phyloP scores from a whole-genome alignment of 192 early-diverging fungal species.

The Mortierella claussenii region DNA sequence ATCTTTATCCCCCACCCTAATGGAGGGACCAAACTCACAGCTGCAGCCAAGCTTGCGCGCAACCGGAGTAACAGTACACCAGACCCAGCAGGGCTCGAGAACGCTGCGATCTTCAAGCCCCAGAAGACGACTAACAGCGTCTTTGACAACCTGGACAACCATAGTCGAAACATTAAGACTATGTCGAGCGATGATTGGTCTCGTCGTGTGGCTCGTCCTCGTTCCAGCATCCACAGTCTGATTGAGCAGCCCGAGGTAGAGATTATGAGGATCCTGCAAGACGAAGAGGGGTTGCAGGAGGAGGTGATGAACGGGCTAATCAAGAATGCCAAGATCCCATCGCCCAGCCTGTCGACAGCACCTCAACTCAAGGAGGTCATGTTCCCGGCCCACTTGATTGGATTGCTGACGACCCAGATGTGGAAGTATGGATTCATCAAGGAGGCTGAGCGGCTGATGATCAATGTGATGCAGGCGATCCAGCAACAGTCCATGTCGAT shows the following conservation, averaged over 20 bases:
- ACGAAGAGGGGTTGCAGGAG: conserved; percentile 69
- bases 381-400: conserved; percentile 95
- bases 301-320: conserved; percentile 94
- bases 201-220: conserved; percentile 38
- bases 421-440: conserved; percentile 84
- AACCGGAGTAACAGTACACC: conserved; percentile 64
- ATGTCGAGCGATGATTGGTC: conserved; percentile 52
- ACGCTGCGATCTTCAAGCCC: conserved; percentile 30
- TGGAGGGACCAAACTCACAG: conserved; percentile 7
- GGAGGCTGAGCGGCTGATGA: conserved; percentile 85
- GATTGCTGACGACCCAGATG: conserved; percentile 86
- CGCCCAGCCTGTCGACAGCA: conserved; percentile 81
- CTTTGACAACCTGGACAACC: conserved; percentile 50
- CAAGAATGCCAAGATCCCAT: conserved; percentile 88
- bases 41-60: conserved; percentile 15
- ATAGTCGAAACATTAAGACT: conserved; percentile 43
- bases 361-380: conserved; percentile 88
- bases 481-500: conserved; percentile 77
- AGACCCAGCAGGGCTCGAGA: conserved; percentile 49
- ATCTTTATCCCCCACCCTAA: conserved; percentile 24
- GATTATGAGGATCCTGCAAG: conserved; percentile 71
- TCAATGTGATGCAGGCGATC: conserved; percentile 86
- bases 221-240: conserved; percentile 53
- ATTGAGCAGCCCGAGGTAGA: conserved; percentile 57
- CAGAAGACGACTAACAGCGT: conserved; percentile 49